Evolutionary conservation across 768 basidiomycete genomes (phyloP).

Genomic region (Leccinum sublutescens): DNA sequence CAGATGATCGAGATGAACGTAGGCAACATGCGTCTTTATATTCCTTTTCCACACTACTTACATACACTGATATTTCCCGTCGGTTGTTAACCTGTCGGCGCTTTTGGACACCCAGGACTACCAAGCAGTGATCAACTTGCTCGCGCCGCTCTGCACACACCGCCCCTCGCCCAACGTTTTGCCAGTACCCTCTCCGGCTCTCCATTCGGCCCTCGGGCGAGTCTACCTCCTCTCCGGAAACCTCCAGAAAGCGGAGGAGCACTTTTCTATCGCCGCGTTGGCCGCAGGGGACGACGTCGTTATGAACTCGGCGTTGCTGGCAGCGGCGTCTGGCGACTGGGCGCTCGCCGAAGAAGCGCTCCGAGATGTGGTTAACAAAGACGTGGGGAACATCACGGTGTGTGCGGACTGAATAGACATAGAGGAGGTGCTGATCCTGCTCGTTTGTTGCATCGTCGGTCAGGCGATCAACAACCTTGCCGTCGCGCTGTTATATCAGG

Average conservation of each 20-base stretch:
- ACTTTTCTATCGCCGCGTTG: slow-evolving; percentile 44
- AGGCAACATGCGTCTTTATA: slow-evolving; percentile 2
- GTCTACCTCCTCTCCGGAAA: slow-evolving; percentile 76
- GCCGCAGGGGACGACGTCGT: slow-evolving; percentile 47
- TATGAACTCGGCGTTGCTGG: slow-evolving; percentile 68
- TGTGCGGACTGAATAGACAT: not conserved
- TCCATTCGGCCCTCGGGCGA: slow-evolving; percentile 69
- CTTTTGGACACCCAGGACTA: slow-evolving; percentile 4
- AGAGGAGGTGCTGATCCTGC: not conserved
- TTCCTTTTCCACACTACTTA: not conserved
- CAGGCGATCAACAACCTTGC: slow-evolving; percentile 78
- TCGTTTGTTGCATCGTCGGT: not conserved
- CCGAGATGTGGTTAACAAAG: slow-evolving; percentile 42
- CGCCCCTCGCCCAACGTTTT: slow-evolving; percentile 14
- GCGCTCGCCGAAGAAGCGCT: slow-evolving; percentile 46
- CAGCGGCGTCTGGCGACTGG: slow-evolving; percentile 75
- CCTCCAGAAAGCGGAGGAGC: slow-evolving; percentile 53
- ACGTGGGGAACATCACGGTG: slow-evolving; percentile 62
- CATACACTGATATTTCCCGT: not conserved
- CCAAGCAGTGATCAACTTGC: slow-evolving; percentile 60
- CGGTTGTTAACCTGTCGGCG: not conserved
- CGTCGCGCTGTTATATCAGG: slow-evolving; percentile 68
- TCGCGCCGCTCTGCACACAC: slow-evolving; percentile 62
- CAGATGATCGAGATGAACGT: slow-evolving; percentile 88
- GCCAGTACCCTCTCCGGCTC: slow-evolving; percentile 43